Percentiles rank a stretch among this genome's conserved stretches.
phyloP scores from a whole-genome alignment of 768 basidiomycete species.

The Peribolospora baueri region DNA sequence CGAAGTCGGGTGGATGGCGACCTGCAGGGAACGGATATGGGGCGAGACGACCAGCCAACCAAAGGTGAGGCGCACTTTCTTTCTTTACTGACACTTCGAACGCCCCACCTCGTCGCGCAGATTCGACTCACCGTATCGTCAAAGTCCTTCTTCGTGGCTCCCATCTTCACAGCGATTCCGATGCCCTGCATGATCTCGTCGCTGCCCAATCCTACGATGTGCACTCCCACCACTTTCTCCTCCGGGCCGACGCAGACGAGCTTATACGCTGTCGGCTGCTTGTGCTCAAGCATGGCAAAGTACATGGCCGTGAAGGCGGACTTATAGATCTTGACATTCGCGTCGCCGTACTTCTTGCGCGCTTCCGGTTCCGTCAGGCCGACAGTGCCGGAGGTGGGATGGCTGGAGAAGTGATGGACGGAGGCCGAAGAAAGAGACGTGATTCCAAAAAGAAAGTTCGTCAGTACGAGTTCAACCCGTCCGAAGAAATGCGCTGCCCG shows the following conservation, averaged over 20 bases:
- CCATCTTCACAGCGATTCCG: slow-evolving; percentile 94
- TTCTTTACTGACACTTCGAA: too few species aligned
- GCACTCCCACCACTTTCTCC: slow-evolving; percentile 86
- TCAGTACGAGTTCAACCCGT: neutral
- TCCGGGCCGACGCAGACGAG: slow-evolving; percentile 64
- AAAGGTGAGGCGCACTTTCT: neutral
- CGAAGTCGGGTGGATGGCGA: slow-evolving; percentile 16
- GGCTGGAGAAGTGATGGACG: slow-evolving; percentile 28
- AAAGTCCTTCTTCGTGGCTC: slow-evolving; percentile 23
- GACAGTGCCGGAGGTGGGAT: slow-evolving; percentile 85
- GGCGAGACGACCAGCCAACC: neutral
- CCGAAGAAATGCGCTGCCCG: neutral
- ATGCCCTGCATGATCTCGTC: slow-evolving; percentile 94
- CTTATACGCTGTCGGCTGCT: slow-evolving; percentile 87
- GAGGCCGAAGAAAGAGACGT: slow-evolving; percentile 1
- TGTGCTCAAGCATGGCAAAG: slow-evolving; percentile 70
- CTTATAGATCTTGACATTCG: slow-evolving; percentile 72
- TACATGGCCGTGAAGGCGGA: slow-evolving; percentile 33
- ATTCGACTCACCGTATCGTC: slow-evolving; percentile 13
- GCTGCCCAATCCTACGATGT: slow-evolving; percentile 71
- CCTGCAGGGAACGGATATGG: neutral
- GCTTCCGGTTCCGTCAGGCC: slow-evolving; percentile 87
- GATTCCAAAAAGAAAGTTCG: neutral
- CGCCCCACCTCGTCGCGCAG: neutral
- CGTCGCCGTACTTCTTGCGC: slow-evolving; percentile 53